Conservation (phyloP, 768 basidiomycete species). For the Xerocomellus dryophilus region DNA sequence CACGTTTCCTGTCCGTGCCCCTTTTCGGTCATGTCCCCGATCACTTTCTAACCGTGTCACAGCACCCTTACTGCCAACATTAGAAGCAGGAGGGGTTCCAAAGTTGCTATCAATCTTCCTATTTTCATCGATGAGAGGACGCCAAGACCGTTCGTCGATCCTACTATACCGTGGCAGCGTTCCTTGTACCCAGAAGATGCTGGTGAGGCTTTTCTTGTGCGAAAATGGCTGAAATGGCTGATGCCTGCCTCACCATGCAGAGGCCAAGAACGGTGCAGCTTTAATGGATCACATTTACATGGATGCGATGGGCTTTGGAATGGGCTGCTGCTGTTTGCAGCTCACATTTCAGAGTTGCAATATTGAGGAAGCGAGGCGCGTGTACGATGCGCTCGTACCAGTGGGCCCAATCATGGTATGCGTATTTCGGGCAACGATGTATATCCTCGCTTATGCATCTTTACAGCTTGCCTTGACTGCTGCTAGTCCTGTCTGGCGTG, state of each 20-base stretch:
- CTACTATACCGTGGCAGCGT: conserved; percentile 87
- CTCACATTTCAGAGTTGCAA: conserved; percentile 97
- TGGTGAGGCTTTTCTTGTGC: conserved; percentile 45
- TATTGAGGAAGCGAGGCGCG: conserved; percentile 83
- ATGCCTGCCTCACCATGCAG: conserved; percentile 35
- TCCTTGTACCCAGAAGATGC: conserved; percentile 79
- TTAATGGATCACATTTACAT: conserved; percentile 90
- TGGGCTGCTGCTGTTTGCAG: conserved; percentile 98
- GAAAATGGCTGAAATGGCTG: conserved; percentile 7
- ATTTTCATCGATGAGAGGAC: conserved; percentile 87
- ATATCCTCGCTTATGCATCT: conserved; percentile 2
- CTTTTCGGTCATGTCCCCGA: conserved; percentile 7
- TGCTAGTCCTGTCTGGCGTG: conserved; percentile 92
- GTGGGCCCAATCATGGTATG: conserved; percentile 91
- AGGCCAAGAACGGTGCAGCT: conserved; percentile 89
- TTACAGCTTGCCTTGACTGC: conserved; percentile 87
- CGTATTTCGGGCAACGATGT: neutral
- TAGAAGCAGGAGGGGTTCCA: conserved; percentile 82
- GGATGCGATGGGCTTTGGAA: conserved; percentile 99
- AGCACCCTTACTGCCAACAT: conserved; percentile 99
- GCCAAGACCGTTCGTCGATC: conserved; percentile 86
- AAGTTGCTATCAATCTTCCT: conserved; percentile 94
- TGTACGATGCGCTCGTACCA: conserved; percentile 96
- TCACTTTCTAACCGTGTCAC: conserved; percentile 16
- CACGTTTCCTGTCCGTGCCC: conserved; percentile 87